Conservation (phyloP, 169 alveolate genomes). For the Plasmodium malariae region DNA sequence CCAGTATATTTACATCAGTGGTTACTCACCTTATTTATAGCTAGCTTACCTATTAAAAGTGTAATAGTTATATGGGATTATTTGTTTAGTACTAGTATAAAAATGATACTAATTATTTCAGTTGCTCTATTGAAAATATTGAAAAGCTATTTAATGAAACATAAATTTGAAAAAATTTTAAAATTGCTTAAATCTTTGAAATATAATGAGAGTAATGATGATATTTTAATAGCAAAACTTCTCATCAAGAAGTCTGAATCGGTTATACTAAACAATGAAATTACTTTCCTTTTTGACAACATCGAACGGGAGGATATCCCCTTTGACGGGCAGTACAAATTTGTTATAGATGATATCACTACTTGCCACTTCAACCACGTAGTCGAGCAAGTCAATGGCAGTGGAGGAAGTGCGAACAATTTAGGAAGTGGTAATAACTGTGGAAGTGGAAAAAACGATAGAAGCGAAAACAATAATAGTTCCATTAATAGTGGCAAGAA, state of each 20-base stretch:
- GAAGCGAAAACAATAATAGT: neutral
- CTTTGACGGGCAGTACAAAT: conserved; percentile 31
- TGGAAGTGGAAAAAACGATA: neutral
- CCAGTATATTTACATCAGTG: conserved; percentile 84
- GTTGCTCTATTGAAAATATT: conserved; percentile 59
- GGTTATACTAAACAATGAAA: conserved; percentile 28
- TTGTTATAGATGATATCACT: conserved; percentile 23
- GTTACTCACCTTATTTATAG: conserved; percentile 79
- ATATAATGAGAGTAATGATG: conserved; percentile 76
- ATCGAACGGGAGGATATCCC: conserved; percentile 49
- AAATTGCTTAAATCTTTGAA: conserved; percentile 63
- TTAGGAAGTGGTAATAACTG: neutral
- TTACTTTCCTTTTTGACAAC: conserved; percentile 39
- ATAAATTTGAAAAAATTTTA: conserved; percentile 69
- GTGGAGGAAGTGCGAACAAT: neutral
- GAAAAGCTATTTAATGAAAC: conserved; percentile 65
- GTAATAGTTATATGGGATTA: conserved; percentile 83
- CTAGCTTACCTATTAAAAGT: conserved; percentile 81
- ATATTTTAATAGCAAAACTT: conserved; percentile 60
- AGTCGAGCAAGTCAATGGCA: neutral
- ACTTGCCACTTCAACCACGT: conserved; percentile 52
- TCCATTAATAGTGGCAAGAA: neutral
- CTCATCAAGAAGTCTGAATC: conserved; percentile 58
- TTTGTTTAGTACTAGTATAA: conserved; percentile 69
- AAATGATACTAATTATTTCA: conserved; percentile 57